Percentiles rank a stretch among this genome's conserved stretches.
Conservation (phyloP, 371 early-diverging fungal genomes). For the Chytridium lagenaria region DNA sequence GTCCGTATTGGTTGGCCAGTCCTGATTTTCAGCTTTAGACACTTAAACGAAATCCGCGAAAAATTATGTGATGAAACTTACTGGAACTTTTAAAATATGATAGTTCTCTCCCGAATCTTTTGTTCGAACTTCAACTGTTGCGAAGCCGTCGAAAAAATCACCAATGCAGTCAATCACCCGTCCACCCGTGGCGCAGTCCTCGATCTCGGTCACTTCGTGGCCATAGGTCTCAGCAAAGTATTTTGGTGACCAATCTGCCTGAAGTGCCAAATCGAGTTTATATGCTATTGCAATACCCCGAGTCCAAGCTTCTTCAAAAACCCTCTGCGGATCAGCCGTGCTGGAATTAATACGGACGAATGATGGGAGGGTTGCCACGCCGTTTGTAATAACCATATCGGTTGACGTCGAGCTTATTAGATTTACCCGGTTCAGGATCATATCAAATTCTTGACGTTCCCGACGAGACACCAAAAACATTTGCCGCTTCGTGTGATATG, state of each 20-base stretch:
- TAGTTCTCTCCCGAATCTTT: conserved; percentile 30
- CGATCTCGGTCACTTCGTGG: conserved; percentile 44
- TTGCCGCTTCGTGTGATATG: conserved; percentile 32
- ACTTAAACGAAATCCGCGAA: no score
- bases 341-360: background rate
- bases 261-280: conserved; percentile 32
- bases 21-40: conserved; percentile 45
- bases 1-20: conserved; percentile 70
- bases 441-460: conserved; percentile 13
- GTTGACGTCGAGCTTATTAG: background rate
- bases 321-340: conserved; percentile 25
- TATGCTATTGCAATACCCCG: conserved; percentile 53
- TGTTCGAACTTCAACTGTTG: conserved; percentile 10
- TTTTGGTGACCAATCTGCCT: conserved; percentile 52
- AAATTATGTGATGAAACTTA: conserved; percentile 28
- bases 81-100: conserved; percentile 48
- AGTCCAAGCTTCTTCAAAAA: conserved; percentile 54
- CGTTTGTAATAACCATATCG: background rate
- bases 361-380: background rate
- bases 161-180: conserved; percentile 32
- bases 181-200: conserved; percentile 50
- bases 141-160: conserved; percentile 57
- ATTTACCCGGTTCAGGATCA: background rate
- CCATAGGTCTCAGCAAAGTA: conserved; percentile 51
- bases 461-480: conserved; percentile 48